These are phyloP conservation scores for Pseudozyma pruni DNA, from an alignment of 1,284 basidiomycete species.

Conservation along the genomic window DNA sequence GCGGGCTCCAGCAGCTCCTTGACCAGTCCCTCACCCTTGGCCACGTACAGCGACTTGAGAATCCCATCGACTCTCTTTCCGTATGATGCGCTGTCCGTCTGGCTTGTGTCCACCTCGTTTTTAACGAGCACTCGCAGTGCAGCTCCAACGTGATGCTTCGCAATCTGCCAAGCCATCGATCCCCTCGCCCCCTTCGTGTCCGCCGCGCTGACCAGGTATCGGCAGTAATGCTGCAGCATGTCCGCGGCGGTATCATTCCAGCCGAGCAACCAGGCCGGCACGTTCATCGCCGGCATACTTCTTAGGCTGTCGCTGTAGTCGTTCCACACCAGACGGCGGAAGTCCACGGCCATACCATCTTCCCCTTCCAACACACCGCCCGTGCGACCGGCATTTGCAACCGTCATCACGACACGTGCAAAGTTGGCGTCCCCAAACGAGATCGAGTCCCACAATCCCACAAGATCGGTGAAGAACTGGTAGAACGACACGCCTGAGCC, in stretches of 20 bases:
- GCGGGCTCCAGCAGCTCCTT: constrained; percentile 7
- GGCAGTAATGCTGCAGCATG: constrained; percentile 73
- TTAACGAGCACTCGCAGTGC: constrained; percentile 1
- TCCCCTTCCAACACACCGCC: constrained; percentile 24
- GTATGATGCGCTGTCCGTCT: background rate
- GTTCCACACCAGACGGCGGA: constrained; percentile 83
- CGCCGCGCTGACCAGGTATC: constrained; percentile 67
- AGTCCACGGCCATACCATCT: constrained; percentile 82
- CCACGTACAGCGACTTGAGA: constrained; percentile 17
- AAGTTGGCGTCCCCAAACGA: constrained; percentile 87
- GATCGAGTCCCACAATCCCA: constrained; percentile 86
- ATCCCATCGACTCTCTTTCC: constrained; percentile 13
- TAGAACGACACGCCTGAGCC: constrained; percentile 74
- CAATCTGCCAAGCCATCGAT: constrained; percentile 76
- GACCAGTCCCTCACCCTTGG: constrained; percentile 18
- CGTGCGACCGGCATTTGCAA: constrained; percentile 62
- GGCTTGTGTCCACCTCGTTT: background rate
- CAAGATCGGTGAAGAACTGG: constrained; percentile 91
- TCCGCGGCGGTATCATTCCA: constrained; percentile 78
- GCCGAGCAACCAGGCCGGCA: constrained; percentile 74
- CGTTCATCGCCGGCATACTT: constrained; percentile 38
- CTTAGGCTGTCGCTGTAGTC: constrained; percentile 75
- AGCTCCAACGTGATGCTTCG: constrained; percentile 77
- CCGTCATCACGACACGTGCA: constrained; percentile 79
- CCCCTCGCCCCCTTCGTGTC: constrained; percentile 64